Evolutionary conservation across 345 rosid genomes (phyloP), one percentile per base, ranked within the genome.

Genomic region (Odontarrhena argentea): DNA sequence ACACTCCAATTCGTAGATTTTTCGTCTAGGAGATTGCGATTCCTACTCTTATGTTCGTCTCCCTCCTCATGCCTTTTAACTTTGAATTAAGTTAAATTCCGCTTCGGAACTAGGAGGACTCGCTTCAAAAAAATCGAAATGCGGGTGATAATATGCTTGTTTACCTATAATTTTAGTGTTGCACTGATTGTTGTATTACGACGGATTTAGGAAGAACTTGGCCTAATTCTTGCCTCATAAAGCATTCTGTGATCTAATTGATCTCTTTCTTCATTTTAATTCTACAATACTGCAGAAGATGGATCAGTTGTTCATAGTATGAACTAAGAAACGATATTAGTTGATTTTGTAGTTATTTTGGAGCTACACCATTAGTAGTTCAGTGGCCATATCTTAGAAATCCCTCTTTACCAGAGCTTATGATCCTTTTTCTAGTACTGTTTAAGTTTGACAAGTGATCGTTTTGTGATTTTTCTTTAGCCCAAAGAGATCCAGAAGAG

Each of bases 401-500:
- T 60, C 61, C 22, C 10, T 50, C 14, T 18, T 49, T 43, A 46
- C 37, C 13, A 47, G 52, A 48, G 10, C 35, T 43, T 48, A 46
- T 55, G 36, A 18, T 24, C 22, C 34, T 30, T 11, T 18, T 28
- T 14, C 36, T 43, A 58, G 11, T 37, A 6, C 22, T 18, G 22
- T 18, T 38, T 10, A 40, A 10, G 35, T 47, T 36, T 8, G n/a
- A 7, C 32, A 7, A 62, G 3, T n/a, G 30, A 52, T 53, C 26
- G 6, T 60, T 41, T 68, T 0, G 6, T 62, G 51, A 28, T 28
- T 59, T 47, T 28, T 68, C 2, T 71, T 18, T 71, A 91, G 96
- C 70, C 96, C 93, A 34, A 88, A 94, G 79, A 91, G 87, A 64
- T 83, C 88, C 10, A 81, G 93, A 71, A 87, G 88, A 78, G 87